Evolutionary conservation across 2,329 filamentous ascomycete genomes (phyloP).

Genomic region (Pseudogymnoascus sp.): DNA sequence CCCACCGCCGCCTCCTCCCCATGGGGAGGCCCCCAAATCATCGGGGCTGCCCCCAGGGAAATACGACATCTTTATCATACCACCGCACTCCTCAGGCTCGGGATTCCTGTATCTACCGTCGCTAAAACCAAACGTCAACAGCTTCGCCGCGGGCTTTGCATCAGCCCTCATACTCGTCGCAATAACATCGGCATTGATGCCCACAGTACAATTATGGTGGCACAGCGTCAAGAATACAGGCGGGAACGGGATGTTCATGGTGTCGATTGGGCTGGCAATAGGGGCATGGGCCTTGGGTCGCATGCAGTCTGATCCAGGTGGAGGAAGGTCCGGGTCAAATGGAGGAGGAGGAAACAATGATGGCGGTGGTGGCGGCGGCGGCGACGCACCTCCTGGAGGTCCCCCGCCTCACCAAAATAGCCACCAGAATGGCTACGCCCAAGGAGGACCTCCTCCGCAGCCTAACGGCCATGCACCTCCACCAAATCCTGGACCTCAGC

Average conservation of each 20-base stretch:
- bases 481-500: conserved; percentile 29
- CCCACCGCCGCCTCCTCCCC: conserved; percentile 70
- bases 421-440: conserved; percentile 21
- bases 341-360: conserved; percentile 27
- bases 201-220: conserved; percentile 67
- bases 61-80: conserved; percentile 96
- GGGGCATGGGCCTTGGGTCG: conserved; percentile 71
- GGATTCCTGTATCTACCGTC: conserved; percentile 95
- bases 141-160: conserved; percentile 80
- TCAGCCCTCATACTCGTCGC: conserved; percentile 65
- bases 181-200: conserved; percentile 65
- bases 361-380: conserved; percentile 21
- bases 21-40: conserved; percentile 68
- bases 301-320: conserved; percentile 45
- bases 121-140: conserved; percentile 75
- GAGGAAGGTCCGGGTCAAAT: conserved; percentile 18
- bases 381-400: conserved; percentile 10
- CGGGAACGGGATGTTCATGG: conserved; percentile 62
- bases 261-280: conserved; percentile 65
- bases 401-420: conserved; percentile 14
- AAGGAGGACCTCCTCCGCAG: conserved; percentile 22
- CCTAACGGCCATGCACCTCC: conserved; percentile 25
- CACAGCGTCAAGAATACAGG: conserved; percentile 61
- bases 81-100: conserved; percentile 77
- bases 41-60: conserved; percentile 74